Conservation (phyloP, 1,284 basidiomycete species). For the Microbotryomycetes sp. region DNA sequence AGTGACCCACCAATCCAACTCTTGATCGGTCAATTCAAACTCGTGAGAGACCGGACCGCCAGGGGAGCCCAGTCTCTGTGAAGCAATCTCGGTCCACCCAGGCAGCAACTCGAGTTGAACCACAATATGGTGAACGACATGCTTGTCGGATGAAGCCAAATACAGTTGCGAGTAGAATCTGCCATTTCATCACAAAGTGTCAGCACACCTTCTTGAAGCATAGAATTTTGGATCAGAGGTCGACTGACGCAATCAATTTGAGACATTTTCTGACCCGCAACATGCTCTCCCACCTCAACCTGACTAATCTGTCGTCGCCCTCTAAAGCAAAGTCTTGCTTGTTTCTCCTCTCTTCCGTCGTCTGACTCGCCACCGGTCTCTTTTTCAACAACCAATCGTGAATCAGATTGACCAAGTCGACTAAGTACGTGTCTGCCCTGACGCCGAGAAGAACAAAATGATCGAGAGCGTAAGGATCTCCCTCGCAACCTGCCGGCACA, state of each 20-base stretch:
- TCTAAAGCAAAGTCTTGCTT: conserved; percentile 1
- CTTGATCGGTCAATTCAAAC: conserved; percentile 20
- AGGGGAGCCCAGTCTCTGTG: conserved; percentile 7
- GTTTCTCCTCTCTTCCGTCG: not conserved
- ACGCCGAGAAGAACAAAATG: conserved; percentile 27
- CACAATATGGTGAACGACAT: conserved; percentile 29
- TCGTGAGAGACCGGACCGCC: conserved; percentile 14
- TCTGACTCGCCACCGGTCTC: too few relatives aligned
- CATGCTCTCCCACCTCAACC: conserved; percentile 19
- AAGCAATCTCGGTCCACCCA: conserved; percentile 14
- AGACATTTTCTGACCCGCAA: conserved; percentile 26
- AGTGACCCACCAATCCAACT: conserved; percentile 26
- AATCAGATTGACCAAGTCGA: conserved; percentile 21
- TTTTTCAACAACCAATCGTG: conserved; percentile 9
- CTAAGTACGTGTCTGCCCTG: conserved; percentile 18
- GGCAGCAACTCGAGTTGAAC: conserved; percentile 20
- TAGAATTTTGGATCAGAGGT: not conserved
- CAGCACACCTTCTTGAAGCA: not conserved
- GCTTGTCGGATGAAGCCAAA: conserved; percentile 24
- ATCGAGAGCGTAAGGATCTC: conserved; percentile 18
- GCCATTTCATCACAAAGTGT: not conserved
- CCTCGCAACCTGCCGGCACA: conserved; percentile 7
- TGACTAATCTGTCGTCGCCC: conserved; percentile 2
- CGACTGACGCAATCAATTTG: conserved; percentile 13
- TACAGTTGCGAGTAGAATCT: conserved; percentile 29